Conservation (phyloP, 768 basidiomycete genomes). For the Cubamyces sp. region DNA sequence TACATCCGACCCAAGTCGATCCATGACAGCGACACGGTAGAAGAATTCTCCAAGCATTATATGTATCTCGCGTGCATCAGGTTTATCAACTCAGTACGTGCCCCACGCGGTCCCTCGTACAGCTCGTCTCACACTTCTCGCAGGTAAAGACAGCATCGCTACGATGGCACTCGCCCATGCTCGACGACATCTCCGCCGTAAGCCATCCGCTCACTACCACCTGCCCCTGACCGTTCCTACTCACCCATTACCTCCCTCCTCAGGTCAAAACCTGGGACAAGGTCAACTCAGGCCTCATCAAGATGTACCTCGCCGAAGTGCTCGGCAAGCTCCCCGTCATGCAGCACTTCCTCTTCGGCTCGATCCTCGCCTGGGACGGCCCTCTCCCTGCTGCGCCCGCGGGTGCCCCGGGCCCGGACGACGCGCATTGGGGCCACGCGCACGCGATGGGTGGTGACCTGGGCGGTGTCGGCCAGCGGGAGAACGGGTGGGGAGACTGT, state of each 20-base stretch:
- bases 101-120: background rate
- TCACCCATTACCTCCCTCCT: background rate
- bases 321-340: conserved; percentile 93
- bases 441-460: conserved; percentile 45
- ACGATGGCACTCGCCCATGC: conserved; percentile 98
- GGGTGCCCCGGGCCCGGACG: conserved; percentile 34
- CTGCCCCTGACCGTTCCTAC: background rate
- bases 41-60: conserved; percentile 90
- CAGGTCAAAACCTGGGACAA: conserved; percentile 94
- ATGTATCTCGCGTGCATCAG: conserved; percentile 97
- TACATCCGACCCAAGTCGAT: conserved; percentile 91
- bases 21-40: conserved; percentile 87
- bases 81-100: conserved; percentile 89
- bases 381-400: conserved; percentile 46
- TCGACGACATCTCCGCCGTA: conserved; percentile 93
- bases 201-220: conserved; percentile 21
- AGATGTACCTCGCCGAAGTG: conserved; percentile 97
- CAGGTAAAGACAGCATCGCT: conserved; percentile 95
- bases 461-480: conserved; percentile 51
- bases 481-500: conserved; percentile 84
- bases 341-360: conserved; percentile 96
- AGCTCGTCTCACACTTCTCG: background rate
- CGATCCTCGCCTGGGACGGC: conserved; percentile 71
- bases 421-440: conserved; percentile 53
- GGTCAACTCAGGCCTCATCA: conserved; percentile 94